These are phyloP conservation scores for Penicillium steckii DNA, from an alignment of 495 filamentous ascomycete species.

Conservation along the genomic window DNA sequence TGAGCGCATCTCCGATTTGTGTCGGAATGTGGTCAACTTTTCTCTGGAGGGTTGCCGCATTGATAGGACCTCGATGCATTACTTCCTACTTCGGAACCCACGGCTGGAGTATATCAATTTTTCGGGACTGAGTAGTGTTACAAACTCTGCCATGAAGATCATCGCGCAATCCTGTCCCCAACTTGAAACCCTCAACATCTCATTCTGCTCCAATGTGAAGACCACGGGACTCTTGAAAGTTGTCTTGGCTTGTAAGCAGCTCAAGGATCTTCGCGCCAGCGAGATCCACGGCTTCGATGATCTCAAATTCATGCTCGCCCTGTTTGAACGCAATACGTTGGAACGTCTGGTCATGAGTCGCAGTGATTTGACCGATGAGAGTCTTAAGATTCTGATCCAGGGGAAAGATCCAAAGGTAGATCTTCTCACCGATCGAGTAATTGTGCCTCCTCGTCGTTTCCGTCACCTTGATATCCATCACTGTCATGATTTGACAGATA, in stretches of 20 bases:
- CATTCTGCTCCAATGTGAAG: constrained; percentile 86
- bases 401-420: constrained; percentile 75
- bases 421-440: constrained; percentile 67
- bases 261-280: constrained; percentile 79
- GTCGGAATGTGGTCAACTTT: constrained; percentile 82
- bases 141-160: constrained; percentile 82
- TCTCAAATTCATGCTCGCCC: constrained; percentile 60
- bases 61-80: constrained; percentile 75
- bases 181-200: constrained; percentile 80
- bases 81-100: constrained; percentile 73
- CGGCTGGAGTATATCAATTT: constrained; percentile 80
- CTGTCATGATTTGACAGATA: constrained; percentile 70
- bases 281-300: constrained; percentile 81
- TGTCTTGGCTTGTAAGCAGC: constrained; percentile 64
- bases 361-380: constrained; percentile 68
- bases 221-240: constrained; percentile 76
- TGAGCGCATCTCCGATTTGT: constrained; percentile 69
- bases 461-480: constrained; percentile 83
- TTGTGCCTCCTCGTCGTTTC: constrained; percentile 76
- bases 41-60: constrained; percentile 88
- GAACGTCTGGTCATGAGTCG: constrained; percentile 81
- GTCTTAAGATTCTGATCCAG: constrained; percentile 67
- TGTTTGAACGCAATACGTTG: constrained; percentile 79
- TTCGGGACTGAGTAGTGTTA: constrained; percentile 74
- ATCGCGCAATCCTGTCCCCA: constrained; percentile 80